Conservation (phyloP, 352 stramenopile genomes). For the Globisporangium echinulatum region DNA sequence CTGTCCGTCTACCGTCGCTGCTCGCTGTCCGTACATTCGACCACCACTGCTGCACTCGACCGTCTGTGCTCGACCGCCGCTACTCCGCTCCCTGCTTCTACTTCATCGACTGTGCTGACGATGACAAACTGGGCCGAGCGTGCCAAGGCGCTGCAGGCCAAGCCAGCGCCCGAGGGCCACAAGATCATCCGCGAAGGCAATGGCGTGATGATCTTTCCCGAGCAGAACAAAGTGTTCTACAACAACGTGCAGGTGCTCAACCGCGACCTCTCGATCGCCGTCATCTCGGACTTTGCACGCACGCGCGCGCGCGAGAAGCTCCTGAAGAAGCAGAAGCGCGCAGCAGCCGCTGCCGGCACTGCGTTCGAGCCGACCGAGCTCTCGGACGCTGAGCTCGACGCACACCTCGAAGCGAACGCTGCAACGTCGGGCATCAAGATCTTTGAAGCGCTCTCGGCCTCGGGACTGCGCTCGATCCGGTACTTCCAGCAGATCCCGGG, state of each 20-base stretch:
- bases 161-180: slow-evolving; percentile 51
- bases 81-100: background rate
- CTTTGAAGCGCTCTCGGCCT: slow-evolving; percentile 97
- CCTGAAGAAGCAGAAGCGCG: slow-evolving; percentile 66
- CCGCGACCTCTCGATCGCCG: slow-evolving; percentile 96
- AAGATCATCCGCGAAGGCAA: slow-evolving; percentile 88
- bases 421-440: slow-evolving; percentile 92
- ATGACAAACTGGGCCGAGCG: slow-evolving; percentile 45
- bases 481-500: slow-evolving; percentile 99
- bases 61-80: background rate
- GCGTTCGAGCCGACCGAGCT: slow-evolving; percentile 43
- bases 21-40: background rate
- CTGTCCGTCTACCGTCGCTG: slow-evolving; percentile 5
- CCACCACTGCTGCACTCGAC: background rate
- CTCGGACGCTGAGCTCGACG: slow-evolving; percentile 70
- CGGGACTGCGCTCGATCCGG: slow-evolving; percentile 96
- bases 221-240: slow-evolving; percentile 91
- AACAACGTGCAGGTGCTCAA: slow-evolving; percentile 97
- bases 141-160: slow-evolving; percentile 57
- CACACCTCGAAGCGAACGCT: slow-evolving; percentile 47
- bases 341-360: slow-evolving; percentile 26
- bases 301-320: slow-evolving; percentile 70
- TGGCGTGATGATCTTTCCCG: slow-evolving; percentile 88
- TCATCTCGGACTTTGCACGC: slow-evolving; percentile 97
- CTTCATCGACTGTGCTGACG: background rate